Evolutionary conservation across 805 yeast species (phyloP), one percentile per base, ranked within the genome.

Genomic region (Starmerella sp.): DNA sequence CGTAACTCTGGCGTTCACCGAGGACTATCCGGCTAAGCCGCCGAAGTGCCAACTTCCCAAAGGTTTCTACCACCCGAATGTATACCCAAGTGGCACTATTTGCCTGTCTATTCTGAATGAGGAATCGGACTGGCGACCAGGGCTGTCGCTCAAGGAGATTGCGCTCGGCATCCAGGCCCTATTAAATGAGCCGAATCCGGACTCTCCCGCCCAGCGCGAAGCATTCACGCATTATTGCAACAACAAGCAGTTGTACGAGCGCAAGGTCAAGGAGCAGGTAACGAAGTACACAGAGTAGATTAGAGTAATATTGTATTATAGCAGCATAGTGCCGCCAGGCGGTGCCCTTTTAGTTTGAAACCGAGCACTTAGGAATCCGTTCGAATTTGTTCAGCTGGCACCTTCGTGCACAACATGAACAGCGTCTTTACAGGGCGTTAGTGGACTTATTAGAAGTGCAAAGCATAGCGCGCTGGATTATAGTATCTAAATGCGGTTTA

Each of bases 91-190:
- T 54, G 99, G 99, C 1, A 93, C 97, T 0, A 83, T 93, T 38
- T 93, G 99, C 71, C 77, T 93, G 48, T 83, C 95, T 52, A 90
- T 93, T 53, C 75, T 93, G 66, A 93, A 93, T 69, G 98, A 93
- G 68, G 89, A 84, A 47, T 95, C 90, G 69, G 97, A 88, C 69
- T 93, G 99, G 99, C 80, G 96, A 66, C 98, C 99, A 0, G 96
- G 96, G 8, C 85, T 91, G 62, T 86, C 95, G 14, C 71, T 91
- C 61, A 89, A 87, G 66, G 95, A 91, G 67, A 84, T 93, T 56
- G 83, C 85, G 1, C 73, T 89, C 58, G 99, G 98, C 5, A 82
- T 93, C 51, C 99, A 93, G 70, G 96, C 90, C 68, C 75, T 93
- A 54, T 74, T 93, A 57, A 86, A 85, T 65, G 77, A 82, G 38